phyloP scores from a whole-genome alignment of 139 green algal genomes.

The Axilococcus clingmanii region DNA sequence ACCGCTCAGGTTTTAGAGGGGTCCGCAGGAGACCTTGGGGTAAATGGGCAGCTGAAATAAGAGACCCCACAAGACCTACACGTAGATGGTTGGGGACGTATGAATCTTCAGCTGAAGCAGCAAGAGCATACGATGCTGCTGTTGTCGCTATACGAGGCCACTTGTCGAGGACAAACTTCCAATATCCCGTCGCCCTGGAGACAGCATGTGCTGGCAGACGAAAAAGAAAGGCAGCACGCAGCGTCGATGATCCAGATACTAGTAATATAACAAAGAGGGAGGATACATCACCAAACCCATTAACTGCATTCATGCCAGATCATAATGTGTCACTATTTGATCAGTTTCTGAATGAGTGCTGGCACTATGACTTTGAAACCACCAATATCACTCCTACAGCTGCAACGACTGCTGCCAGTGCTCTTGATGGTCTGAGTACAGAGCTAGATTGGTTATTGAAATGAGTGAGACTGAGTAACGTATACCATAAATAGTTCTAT shows the following conservation, averaged over 20 bases:
- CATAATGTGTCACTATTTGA: too few relatives aligned
- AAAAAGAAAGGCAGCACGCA: neutral
- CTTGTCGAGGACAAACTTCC: slow-evolving; percentile 65
- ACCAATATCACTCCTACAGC: too few relatives aligned
- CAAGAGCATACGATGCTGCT: slow-evolving; percentile 68
- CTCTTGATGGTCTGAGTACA: too few relatives aligned
- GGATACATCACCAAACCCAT: too few relatives aligned
- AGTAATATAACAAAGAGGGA: too few relatives aligned
- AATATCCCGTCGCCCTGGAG: slow-evolving; percentile 33
- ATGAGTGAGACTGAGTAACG: too few relatives aligned
- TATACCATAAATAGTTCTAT: too few relatives aligned
- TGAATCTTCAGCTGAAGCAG: slow-evolving; percentile 42
- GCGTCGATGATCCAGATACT: too few relatives aligned
- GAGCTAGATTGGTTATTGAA: too few relatives aligned
- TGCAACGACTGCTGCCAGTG: too few relatives aligned
- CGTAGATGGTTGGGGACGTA: slow-evolving; percentile 71
- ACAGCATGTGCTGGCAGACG: neutral
- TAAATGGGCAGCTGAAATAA: slow-evolving; percentile 74
- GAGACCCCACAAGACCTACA: slow-evolving; percentile 51
- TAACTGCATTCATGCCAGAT: neutral
- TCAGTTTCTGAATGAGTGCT: too few relatives aligned
- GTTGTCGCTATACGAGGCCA: slow-evolving; percentile 57
- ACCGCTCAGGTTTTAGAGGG: slow-evolving; percentile 49
- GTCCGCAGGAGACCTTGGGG: slow-evolving; percentile 66
- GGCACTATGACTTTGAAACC: too few relatives aligned